These are phyloP conservation scores for Sporothrix globosa DNA, from an alignment of 2,329 filamentous ascomycete species.

Conservation along the genomic window DNA sequence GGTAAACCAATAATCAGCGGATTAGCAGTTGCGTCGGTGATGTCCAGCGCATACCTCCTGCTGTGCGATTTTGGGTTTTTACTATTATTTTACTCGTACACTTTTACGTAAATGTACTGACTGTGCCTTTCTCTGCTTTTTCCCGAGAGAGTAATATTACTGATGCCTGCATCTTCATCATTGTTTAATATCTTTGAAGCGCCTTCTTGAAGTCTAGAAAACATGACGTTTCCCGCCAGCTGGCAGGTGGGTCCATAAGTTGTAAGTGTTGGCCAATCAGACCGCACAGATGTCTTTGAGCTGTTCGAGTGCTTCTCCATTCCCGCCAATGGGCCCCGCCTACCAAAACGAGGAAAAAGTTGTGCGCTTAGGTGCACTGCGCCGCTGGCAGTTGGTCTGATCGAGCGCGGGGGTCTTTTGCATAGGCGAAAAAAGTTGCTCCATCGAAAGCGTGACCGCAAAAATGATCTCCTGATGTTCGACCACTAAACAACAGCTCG, in stretches of 20 bases:
- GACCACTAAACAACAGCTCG: slow-evolving; percentile 6
- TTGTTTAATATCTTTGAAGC: not conserved
- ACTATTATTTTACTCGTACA: not conserved
- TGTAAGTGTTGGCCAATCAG: not conserved
- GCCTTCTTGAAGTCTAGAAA: not conserved
- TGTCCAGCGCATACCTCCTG: not conserved
- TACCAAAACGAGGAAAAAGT: slow-evolving; percentile 13
- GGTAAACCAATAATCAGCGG: not conserved
- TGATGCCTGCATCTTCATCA: too few species aligned
- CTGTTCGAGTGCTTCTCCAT: not conserved
- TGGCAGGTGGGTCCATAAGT: not conserved
- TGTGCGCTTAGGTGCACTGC: not conserved
- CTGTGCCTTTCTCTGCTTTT: too few species aligned
- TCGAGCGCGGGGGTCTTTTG: not conserved
- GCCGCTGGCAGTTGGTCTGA: not conserved
- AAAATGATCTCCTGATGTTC: slow-evolving; percentile 27
- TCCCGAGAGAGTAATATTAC: too few species aligned
- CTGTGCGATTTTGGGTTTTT: not conserved
- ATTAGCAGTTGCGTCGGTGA: not conserved
- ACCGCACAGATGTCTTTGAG: too few species aligned
- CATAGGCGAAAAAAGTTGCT: slow-evolving; percentile 16
- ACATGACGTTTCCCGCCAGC: slow-evolving; percentile 2
- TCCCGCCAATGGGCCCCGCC: not conserved
- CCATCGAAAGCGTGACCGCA: not conserved
- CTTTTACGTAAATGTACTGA: not conserved